Evolutionary conservation across 768 basidiomycete genomes (phyloP).

Genomic region (Macrolepiota albuminosa): DNA sequence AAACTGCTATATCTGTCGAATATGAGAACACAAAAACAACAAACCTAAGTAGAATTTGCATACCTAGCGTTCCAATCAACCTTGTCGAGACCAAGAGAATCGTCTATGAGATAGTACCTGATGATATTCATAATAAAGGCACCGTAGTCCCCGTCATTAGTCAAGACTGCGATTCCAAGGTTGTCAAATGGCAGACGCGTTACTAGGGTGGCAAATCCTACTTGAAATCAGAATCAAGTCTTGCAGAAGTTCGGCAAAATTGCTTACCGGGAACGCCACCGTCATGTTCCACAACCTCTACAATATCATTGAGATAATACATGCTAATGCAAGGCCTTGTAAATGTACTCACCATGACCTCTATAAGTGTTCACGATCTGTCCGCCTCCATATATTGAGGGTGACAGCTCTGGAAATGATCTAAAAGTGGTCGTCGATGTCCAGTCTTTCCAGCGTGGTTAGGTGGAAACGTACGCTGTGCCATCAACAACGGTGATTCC

Average conservation of each 20-base stretch:
- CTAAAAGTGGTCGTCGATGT: background rate
- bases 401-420: slow-evolving; percentile 19
- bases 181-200: slow-evolving; percentile 20
- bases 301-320: background rate
- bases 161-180: slow-evolving; percentile 24
- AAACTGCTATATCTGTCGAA: background rate
- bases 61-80: slow-evolving; percentile 24
- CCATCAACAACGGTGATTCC: background rate
- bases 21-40: background rate
- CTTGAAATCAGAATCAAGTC: background rate
- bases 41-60: background rate
- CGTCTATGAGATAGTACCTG: slow-evolving; percentile 21
- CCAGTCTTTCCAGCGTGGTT: background rate
- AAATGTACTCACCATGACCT: slow-evolving; percentile 18
- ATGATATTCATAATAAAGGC: slow-evolving; percentile 14
- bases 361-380: slow-evolving; percentile 20
- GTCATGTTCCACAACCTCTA: slow-evolving; percentile 13
- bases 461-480: background rate
- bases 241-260: background rate
- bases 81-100: slow-evolving; percentile 14
- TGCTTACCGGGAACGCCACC: slow-evolving; percentile 7
- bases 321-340: background rate
- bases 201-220: slow-evolving; percentile 19
- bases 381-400: slow-evolving; percentile 21
- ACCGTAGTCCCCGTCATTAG: slow-evolving; percentile 23